Percentiles rank a stretch among this genome's conserved stretches.
Evolutionary conservation across 2,329 filamentous ascomycete genomes (phyloP).

Genomic region (Cladosporium oxysporum): DNA sequence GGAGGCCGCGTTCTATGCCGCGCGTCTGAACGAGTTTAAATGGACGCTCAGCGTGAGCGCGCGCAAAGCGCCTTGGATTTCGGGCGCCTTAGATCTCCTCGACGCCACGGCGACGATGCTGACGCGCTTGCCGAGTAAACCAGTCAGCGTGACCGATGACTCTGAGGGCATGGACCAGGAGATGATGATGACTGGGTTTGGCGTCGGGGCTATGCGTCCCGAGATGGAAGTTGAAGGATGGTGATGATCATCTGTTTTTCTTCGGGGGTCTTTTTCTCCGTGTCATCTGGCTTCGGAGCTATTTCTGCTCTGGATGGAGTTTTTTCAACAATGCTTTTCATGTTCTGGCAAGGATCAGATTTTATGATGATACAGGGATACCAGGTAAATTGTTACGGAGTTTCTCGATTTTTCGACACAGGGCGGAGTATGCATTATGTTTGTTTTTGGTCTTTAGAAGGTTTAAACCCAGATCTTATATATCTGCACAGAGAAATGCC

Average conservation of each 20-base stretch:
- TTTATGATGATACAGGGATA: slow-evolving; percentile 15
- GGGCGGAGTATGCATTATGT: background rate
- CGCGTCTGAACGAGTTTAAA: slow-evolving; percentile 81
- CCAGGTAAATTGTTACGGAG: background rate
- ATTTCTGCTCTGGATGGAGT: slow-evolving; percentile 32
- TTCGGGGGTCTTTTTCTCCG: background rate
- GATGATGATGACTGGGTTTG: slow-evolving; percentile 19
- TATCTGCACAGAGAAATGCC: slow-evolving; percentile 14
- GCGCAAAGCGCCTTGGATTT: slow-evolving; percentile 61
- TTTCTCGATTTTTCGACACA: background rate
- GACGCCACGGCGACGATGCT: slow-evolving; percentile 48
- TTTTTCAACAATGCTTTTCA: slow-evolving; percentile 26
- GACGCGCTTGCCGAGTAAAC: slow-evolving; percentile 48
- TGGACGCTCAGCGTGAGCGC: slow-evolving; percentile 90
- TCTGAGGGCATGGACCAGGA: slow-evolving; percentile 10
- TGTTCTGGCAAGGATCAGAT: background rate
- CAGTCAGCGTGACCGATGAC: slow-evolving; percentile 23
- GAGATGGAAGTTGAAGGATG: slow-evolving; percentile 17
- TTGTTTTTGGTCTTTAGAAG: background rate
- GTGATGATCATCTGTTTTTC: background rate
- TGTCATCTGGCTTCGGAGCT: background rate
- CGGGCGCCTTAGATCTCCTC: slow-evolving; percentile 48
- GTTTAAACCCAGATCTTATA: background rate
- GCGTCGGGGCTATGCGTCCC: background rate
- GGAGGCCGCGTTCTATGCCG: slow-evolving; percentile 89